Base-by-base conservation (phyloP, 2,329 filamentous ascomycete species). In the Diaporthe nobilis region DNA sequence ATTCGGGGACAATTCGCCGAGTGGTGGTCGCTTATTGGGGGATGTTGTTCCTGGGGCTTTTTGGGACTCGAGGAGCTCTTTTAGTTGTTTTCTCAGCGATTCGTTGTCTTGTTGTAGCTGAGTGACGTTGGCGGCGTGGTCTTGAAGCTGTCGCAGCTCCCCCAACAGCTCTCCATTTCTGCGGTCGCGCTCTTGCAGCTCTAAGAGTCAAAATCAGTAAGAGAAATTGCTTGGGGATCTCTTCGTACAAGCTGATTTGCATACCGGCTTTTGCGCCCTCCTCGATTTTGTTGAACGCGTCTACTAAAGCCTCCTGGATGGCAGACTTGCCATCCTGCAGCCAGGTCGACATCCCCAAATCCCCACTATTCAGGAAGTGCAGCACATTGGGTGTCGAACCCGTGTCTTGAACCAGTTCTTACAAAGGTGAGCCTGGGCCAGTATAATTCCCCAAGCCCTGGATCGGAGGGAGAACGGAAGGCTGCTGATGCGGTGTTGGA, bases 101-200 rank as follows among this genome's bases (percentile, higher is more conserved):
- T 78, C 78, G 70, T 88, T 88, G 75, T 89, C 86, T 22, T 83
- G 78, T 72, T 87, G 83, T 37, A 90, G 78, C 1, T 77, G 79
- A 20, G 84, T 81, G 28, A 83, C 82, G 37, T 81, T 77, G 22
- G 80, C 81, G n/a, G 82, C 82, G 31, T 78, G 81, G 17, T 76
- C 77, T 57, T 77, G 83, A 7, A 87, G 78, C n/a, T 79, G 78
- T 34, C 82, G 80, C 13, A 87, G 75, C 76, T 87, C 85, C 8
- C 82, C 77, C 61, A 84, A 80, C 28, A 80, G 77, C 12, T 76
- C 75, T 72, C 82, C 79, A 39, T 77, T 74, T 63, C 74, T 71
- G 39, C 72, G 65, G 72, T 81, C 76, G 31, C 75, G 75, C 1
- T 80, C 76, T n/a, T 76, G 72, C n/a, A 82, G 61, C 63, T 82